phyloP scores from a whole-genome alignment of 352 stramenopile genomes.

The Pythium phragmitis region DNA sequence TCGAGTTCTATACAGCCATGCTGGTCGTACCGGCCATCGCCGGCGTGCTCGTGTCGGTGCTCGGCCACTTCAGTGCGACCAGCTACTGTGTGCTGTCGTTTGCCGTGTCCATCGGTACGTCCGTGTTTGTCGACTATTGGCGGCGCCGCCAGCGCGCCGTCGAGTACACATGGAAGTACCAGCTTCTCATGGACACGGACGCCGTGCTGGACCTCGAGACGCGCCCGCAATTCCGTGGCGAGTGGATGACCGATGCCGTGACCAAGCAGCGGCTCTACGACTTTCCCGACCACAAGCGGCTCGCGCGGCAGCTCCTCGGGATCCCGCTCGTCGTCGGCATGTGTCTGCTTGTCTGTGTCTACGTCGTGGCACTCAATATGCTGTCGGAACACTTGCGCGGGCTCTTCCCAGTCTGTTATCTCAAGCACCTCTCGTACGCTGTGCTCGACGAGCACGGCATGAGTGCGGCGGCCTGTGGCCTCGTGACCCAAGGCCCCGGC shows the following conservation, averaged over 20 bases:
- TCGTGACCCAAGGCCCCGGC: constrained; percentile 54
- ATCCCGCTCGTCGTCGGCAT: constrained; percentile 55
- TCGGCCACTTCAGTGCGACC: constrained; percentile 39
- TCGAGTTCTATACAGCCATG: constrained; percentile 86
- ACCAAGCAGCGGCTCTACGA: constrained; percentile 45
- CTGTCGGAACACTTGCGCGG: constrained; percentile 52
- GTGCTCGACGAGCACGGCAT: constrained; percentile 1
- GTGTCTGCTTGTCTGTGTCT: constrained; percentile 52
- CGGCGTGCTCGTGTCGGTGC: constrained; percentile 51
- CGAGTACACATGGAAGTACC: constrained; percentile 63
- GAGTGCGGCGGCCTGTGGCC: constrained; percentile 35
- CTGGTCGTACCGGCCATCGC: constrained; percentile 52
- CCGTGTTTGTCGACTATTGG: constrained; percentile 62
- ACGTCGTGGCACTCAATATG: constrained; percentile 56
- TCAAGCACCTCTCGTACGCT: constrained; percentile 15
- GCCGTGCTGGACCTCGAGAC: constrained; percentile 41
- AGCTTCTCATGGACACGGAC: constrained; percentile 33
- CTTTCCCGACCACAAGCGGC: constrained; percentile 58
- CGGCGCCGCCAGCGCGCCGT: constrained; percentile 45
- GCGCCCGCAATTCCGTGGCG: constrained; percentile 45
- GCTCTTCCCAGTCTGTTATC: constrained; percentile 37
- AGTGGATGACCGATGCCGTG: constrained; percentile 55
- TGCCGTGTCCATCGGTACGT: constrained; percentile 54
- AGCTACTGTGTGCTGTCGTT: constrained; percentile 52
- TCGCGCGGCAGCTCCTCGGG: constrained; percentile 47